Evolutionary conservation across 345 rosid genomes (phyloP).

Genomic region (Triadica sebifera): DNA sequence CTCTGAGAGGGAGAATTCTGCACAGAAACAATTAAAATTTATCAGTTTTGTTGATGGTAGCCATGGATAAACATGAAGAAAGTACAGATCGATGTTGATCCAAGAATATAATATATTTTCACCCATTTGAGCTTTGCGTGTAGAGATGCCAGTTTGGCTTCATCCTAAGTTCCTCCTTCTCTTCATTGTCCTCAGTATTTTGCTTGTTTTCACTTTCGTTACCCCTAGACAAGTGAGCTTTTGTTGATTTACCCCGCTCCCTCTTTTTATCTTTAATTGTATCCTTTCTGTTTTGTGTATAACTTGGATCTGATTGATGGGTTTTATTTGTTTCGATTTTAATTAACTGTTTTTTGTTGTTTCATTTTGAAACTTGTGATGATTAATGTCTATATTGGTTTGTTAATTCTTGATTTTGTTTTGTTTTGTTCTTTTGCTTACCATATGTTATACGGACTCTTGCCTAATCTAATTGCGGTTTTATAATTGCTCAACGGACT

Average conservation of each 20-base stretch:
- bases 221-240: slow-evolving; percentile 43
- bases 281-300: not conserved
- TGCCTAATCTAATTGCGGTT: not conserved
- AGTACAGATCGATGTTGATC: slow-evolving; percentile 6
- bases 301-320: slow-evolving; percentile 12
- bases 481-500: not conserved
- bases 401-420: not conserved
- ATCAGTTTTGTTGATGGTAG: not conserved
- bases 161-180: slow-evolving; percentile 64
- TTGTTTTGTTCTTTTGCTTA: not conserved
- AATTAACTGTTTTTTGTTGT: slow-evolving; percentile 6
- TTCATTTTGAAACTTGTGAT: not conserved
- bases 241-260: not conserved
- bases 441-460: not conserved
- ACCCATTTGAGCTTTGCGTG: slow-evolving; percentile 42
- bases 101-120: not conserved
- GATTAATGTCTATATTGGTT: not conserved
- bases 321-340: slow-evolving; percentile 6
- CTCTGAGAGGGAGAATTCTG: not conserved
- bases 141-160: slow-evolving; percentile 54
- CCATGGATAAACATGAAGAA: not conserved
- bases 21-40: not conserved
- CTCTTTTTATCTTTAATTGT: not conserved
- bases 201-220: slow-evolving; percentile 54
- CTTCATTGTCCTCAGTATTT: slow-evolving; percentile 39